Percentiles rank a stretch among this genome's conserved stretches.
These are phyloP conservation scores for Lachancea sp. DNA, from an alignment of 805 yeast species.

Conservation along the genomic window DNA sequence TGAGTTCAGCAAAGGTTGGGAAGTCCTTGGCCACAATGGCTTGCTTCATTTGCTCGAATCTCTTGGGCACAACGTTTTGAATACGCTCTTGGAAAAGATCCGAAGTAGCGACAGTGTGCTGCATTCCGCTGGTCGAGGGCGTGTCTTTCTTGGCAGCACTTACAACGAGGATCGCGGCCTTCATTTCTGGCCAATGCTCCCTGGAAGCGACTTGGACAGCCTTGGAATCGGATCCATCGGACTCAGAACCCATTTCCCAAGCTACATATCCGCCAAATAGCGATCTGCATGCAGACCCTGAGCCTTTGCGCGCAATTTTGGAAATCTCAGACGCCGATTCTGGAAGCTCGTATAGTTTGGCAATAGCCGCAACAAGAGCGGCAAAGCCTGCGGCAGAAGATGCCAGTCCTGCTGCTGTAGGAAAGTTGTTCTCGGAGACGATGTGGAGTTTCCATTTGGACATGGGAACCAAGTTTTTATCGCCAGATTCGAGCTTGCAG, in stretches of 20 bases:
- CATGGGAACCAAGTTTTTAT: constrained; percentile 51
- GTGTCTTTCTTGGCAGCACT: constrained; percentile 92
- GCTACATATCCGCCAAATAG: constrained; percentile 97
- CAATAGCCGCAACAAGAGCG: constrained; percentile 86
- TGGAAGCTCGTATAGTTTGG: constrained; percentile 79
- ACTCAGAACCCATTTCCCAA: constrained; percentile 88
- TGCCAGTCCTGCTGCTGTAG: constrained; percentile 98
- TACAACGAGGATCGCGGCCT: constrained; percentile 87
- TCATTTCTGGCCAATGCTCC: constrained; percentile 87
- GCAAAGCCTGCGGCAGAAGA: constrained; percentile 99
- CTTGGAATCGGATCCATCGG: constrained; percentile 84
- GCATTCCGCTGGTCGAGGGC: constrained; percentile 95
- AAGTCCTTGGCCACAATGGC: constrained; percentile 74
- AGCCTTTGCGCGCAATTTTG: constrained; percentile 93
- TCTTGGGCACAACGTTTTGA: constrained; percentile 73
- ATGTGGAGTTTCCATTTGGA: constrained; percentile 65
- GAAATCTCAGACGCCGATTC: constrained; percentile 79
- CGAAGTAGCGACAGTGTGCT: constrained; percentile 83
- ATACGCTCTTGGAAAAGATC: constrained; percentile 79
- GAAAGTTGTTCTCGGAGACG: constrained; percentile 93
- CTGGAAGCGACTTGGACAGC: constrained; percentile 88
- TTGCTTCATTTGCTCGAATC: constrained; percentile 76
- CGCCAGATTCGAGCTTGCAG: constrained; percentile 46
- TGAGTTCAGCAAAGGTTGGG: constrained; percentile 73
- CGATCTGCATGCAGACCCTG: constrained; percentile 97